phyloP scores from a whole-genome alignment of 495 filamentous ascomycete genomes.

The Penicillium samsonianum region DNA sequence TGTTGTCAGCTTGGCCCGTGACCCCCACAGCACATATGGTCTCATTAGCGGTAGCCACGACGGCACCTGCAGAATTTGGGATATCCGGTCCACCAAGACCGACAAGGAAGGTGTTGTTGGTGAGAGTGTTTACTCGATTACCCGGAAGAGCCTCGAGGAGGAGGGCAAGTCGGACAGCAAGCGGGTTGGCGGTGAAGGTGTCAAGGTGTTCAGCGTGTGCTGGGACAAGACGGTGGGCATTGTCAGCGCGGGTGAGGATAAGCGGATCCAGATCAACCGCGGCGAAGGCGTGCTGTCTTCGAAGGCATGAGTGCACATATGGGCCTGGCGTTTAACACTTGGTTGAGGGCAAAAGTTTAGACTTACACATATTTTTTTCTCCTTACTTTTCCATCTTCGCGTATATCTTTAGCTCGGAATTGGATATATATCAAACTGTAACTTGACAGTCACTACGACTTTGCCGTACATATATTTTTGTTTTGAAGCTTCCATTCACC shows the following conservation, averaged over 20 bases:
- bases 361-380: constrained; percentile 16
- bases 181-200: constrained; percentile 68
- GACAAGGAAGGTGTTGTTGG: constrained; percentile 69
- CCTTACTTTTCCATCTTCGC: constrained; percentile 14
- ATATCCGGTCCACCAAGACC: constrained; percentile 71
- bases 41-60: constrained; percentile 85
- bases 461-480: not conserved
- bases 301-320: constrained; percentile 36
- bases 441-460: not conserved
- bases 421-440: constrained; percentile 9
- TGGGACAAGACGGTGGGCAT: constrained; percentile 88
- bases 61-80: constrained; percentile 89
- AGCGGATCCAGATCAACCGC: constrained; percentile 85
- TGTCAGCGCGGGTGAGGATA: constrained; percentile 89
- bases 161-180: constrained; percentile 52
- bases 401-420: constrained; percentile 6
- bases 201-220: constrained; percentile 85
- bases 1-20: constrained; percentile 67
- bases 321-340: constrained; percentile 38
- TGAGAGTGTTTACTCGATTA: constrained; percentile 78
- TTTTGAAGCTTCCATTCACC: constrained; percentile 10
- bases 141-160: constrained; percentile 64
- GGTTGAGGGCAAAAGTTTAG: constrained; percentile 39
- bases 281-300: constrained; percentile 54
- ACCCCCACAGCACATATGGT: constrained; percentile 73